Evolutionary conservation across 2,329 filamentous ascomycete genomes (phyloP).

Genomic region (Neocatenulostroma microsporum): DNA sequence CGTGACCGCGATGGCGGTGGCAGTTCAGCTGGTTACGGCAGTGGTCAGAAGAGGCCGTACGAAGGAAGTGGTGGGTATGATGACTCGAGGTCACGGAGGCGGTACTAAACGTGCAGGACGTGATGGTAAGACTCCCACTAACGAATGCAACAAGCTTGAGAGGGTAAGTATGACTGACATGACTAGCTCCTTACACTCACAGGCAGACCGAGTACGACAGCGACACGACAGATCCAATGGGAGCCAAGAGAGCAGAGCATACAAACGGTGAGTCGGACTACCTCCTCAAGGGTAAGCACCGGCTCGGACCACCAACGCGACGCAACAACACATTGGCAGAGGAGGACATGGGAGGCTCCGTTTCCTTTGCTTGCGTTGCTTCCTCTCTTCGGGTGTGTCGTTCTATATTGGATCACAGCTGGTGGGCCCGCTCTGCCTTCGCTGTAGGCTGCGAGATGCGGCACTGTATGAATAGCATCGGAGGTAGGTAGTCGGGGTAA

Average conservation of each 20-base stretch:
- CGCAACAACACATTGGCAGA: slow-evolving; percentile 3
- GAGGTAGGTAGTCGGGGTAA: slow-evolving; percentile 13
- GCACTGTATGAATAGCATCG: slow-evolving; percentile 11
- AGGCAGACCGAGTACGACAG: slow-evolving; percentile 3
- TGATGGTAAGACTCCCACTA: slow-evolving; percentile 10
- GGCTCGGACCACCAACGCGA: slow-evolving; percentile 19
- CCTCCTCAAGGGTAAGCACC: slow-evolving; percentile 31
- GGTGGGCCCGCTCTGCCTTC: no score
- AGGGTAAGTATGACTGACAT: slow-evolving; percentile 10
- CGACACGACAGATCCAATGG: background rate
- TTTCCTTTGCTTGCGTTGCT: slow-evolving; percentile 10
- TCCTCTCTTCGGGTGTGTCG: no score
- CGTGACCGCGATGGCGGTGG: slow-evolving; percentile 24
- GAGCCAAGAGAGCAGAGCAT: slow-evolving; percentile 1
- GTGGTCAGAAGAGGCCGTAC: slow-evolving; percentile 51
- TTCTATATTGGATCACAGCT: no score
- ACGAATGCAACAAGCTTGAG: background rate
- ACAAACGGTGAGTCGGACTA: slow-evolving; percentile 32
- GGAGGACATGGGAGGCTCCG: slow-evolving; percentile 13
- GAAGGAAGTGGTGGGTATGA: slow-evolving; percentile 73
- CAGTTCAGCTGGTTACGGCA: slow-evolving; percentile 40
- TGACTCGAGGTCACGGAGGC: slow-evolving; percentile 56
- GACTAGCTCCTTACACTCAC: slow-evolving; percentile 1
- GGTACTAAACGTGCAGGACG: slow-evolving; percentile 40
- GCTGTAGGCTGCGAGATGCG: no score